These are phyloP conservation scores for Curvularia sp. DNA, from an alignment of 2,329 filamentous ascomycete species.

Conservation along the genomic window DNA sequence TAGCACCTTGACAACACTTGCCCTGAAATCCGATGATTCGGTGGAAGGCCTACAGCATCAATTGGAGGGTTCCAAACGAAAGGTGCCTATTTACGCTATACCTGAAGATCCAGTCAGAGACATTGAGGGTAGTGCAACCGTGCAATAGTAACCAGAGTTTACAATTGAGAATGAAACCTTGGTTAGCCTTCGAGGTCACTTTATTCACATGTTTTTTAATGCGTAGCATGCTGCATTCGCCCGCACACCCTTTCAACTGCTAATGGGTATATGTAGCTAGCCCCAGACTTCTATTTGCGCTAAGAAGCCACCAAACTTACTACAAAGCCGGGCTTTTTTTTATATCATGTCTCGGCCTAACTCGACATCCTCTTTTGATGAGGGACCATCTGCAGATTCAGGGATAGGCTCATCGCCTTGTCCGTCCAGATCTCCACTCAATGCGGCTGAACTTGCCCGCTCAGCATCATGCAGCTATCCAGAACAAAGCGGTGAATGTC, in stretches of 20 bases:
- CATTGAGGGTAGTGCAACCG: slow-evolving; percentile 41
- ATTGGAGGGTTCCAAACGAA: slow-evolving; percentile 39
- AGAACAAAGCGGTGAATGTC: neutral
- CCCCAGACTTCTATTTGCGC: neutral
- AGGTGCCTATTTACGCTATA: slow-evolving; percentile 54
- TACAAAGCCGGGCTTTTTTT: neutral
- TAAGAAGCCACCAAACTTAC: neutral
- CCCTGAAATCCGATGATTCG: slow-evolving; percentile 15
- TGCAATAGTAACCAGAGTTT: slow-evolving; percentile 21
- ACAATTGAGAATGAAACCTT: slow-evolving; percentile 6
- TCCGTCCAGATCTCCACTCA: neutral
- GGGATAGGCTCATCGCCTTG: slow-evolving; percentile 3
- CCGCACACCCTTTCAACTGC: neutral
- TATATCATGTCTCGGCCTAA: neutral
- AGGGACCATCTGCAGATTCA: slow-evolving; percentile 6
- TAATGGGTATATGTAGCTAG: neutral
- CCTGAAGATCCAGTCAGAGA: slow-evolving; percentile 52
- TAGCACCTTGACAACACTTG: slow-evolving; percentile 14
- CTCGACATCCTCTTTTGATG: neutral
- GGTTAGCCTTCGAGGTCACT: slow-evolving; percentile 3
- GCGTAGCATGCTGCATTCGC: neutral
- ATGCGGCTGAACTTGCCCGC: neutral
- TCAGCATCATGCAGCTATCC: neutral
- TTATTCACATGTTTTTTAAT: neutral
- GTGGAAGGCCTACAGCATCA: slow-evolving; percentile 30